These are phyloP conservation scores for Crithidia bombi DNA, from an alignment of 208 protist species.

Conservation along the genomic window DNA sequence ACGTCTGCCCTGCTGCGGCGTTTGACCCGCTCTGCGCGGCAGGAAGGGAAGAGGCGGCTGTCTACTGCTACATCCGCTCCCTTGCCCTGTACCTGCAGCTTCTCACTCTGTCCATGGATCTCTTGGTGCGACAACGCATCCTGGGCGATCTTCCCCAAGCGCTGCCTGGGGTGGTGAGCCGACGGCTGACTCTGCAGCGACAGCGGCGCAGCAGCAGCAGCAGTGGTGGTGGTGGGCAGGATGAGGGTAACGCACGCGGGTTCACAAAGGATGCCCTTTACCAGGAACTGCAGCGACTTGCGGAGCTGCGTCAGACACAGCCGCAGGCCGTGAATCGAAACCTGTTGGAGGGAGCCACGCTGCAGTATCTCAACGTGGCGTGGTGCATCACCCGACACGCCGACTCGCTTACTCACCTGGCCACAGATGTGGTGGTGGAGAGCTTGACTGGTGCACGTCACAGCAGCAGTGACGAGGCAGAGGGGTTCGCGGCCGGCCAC, in stretches of 20 bases:
- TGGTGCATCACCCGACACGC: conserved; percentile 48
- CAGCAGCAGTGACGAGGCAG: not conserved
- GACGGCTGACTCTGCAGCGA: conserved; percentile 16
- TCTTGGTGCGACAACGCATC: conserved; percentile 46
- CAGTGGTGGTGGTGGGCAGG: not conserved
- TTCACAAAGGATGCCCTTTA: not conserved
- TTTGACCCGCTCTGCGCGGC: not conserved
- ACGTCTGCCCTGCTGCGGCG: not conserved
- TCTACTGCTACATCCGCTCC: conserved; percentile 67
- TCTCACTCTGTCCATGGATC: conserved; percentile 42
- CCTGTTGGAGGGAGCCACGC: conserved; percentile 56
- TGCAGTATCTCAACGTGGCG: conserved; percentile 78
- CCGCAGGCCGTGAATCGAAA: conserved; percentile 54
- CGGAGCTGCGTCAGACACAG: conserved; percentile 48
- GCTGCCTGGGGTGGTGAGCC: conserved; percentile 13
- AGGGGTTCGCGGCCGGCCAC: not conserved
- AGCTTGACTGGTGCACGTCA: conserved; percentile 13
- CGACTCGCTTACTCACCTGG: conserved; percentile 67
- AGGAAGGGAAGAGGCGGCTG: conserved; percentile 37
- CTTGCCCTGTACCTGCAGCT: conserved; percentile 70
- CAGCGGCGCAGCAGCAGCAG: conserved; percentile 7
- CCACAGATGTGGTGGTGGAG: conserved; percentile 41
- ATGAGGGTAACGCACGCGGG: not conserved
- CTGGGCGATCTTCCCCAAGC: conserved; percentile 35
- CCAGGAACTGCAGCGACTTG: conserved; percentile 19